These are phyloP conservation scores for Hypsizygus ulmarius DNA, from an alignment of 1,284 basidiomycete species.

Conservation along the genomic window DNA sequence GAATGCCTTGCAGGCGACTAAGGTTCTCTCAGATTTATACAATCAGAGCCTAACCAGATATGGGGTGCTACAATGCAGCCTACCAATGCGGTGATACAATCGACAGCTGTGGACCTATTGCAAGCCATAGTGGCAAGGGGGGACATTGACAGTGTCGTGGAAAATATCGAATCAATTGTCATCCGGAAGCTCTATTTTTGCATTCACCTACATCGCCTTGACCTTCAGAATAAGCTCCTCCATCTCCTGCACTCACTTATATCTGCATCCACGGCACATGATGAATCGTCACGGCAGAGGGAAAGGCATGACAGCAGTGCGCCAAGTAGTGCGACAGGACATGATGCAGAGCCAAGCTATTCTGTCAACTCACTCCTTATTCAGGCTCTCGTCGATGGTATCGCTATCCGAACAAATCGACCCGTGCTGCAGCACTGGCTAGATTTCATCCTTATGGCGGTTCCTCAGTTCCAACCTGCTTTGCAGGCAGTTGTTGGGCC, in stretches of 20 bases:
- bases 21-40: slow-evolving; percentile 54
- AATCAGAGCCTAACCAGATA: slow-evolving; percentile 64
- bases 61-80: slow-evolving; percentile 53
- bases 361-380: slow-evolving; percentile 69
- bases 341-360: slow-evolving; percentile 32
- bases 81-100: slow-evolving; percentile 68
- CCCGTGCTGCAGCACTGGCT: slow-evolving; percentile 92
- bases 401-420: slow-evolving; percentile 67
- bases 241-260: slow-evolving; percentile 88
- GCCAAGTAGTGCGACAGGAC: slow-evolving; percentile 30
- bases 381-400: slow-evolving; percentile 79
- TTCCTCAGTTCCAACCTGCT: slow-evolving; percentile 77
- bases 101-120: slow-evolving; percentile 75
- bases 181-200: slow-evolving; percentile 75
- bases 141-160: slow-evolving; percentile 63
- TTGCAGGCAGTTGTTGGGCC: slow-evolving; percentile 71
- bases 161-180: slow-evolving; percentile 68
- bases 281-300: slow-evolving; percentile 26
- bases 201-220: slow-evolving; percentile 67
- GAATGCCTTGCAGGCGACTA: not conserved
- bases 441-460: slow-evolving; percentile 91
- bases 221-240: slow-evolving; percentile 90
- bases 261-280: slow-evolving; percentile 47
- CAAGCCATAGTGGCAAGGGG: slow-evolving; percentile 81
- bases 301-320: slow-evolving; percentile 29